Evolutionary conservation across 2,329 filamentous ascomycete species (phyloP).

Genomic region (Monilinia vaccinii-corymbosi): DNA sequence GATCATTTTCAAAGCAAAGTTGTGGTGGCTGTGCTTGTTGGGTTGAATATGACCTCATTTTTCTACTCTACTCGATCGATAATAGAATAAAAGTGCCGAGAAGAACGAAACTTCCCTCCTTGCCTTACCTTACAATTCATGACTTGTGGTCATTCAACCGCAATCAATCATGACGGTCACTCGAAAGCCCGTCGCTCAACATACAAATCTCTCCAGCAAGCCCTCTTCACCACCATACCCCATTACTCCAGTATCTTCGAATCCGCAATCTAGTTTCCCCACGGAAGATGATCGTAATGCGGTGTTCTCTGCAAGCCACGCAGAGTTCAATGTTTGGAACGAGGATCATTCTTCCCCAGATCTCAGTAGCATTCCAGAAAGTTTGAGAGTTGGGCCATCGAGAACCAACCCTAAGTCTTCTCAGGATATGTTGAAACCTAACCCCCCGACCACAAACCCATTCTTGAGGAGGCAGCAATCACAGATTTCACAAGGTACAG

Average conservation of each 20-base stretch:
- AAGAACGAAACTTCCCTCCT: not conserved
- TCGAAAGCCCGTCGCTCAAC: constrained; percentile 24
- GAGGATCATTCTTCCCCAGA: constrained; percentile 4
- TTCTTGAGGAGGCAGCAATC: constrained; percentile 20
- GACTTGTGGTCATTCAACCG: not conserved
- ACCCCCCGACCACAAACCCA: constrained; percentile 25
- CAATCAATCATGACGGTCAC: constrained; percentile 21
- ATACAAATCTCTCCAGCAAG: constrained; percentile 8
- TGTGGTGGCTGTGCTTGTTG: not conserved
- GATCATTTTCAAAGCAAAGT: not conserved
- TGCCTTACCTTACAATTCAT: not conserved
- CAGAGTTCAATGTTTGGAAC: constrained; percentile 21
- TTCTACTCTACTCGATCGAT: not conserved
- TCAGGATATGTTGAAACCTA: constrained; percentile 17
- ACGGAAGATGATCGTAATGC: constrained; percentile 14
- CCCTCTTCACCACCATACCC: constrained; percentile 22
- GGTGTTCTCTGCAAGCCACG: constrained; percentile 13
- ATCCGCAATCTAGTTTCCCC: constrained; percentile 11
- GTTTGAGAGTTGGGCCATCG: constrained; percentile 22
- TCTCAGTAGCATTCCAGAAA: constrained; percentile 18
- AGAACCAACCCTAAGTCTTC: constrained; percentile 19
- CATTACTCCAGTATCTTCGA: constrained; percentile 15
- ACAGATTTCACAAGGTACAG: constrained; percentile 8
- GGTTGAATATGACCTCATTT: constrained; percentile 5
- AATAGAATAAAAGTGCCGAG: not conserved